Conservation (phyloP, 768 basidiomycete genomes). For the Mycena vulgaris region DNA sequence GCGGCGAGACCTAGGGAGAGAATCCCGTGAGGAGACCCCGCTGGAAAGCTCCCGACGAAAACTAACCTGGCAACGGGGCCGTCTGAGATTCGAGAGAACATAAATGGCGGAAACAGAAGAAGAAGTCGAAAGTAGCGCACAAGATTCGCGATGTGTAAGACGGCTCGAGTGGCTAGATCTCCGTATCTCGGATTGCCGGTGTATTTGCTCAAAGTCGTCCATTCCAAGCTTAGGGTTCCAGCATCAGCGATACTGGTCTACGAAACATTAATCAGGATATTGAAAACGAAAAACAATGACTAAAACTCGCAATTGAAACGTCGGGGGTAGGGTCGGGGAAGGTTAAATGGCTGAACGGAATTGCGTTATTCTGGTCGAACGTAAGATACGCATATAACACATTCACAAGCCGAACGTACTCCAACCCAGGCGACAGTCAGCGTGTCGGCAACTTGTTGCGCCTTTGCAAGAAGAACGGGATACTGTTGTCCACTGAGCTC, state of each 20-base stretch:
- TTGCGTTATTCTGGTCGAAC: slow-evolving; percentile 51
- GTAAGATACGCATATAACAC: not conserved
- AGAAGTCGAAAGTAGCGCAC: slow-evolving; percentile 48
- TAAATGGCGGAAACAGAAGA: not conserved
- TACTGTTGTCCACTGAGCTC: slow-evolving; percentile 73
- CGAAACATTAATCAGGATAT: not conserved
- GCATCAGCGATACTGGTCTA: slow-evolving; percentile 70
- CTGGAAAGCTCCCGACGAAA: not conserved
- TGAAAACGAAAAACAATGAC: not conserved
- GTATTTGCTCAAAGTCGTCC: slow-evolving; percentile 67
- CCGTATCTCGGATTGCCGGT: slow-evolving; percentile 75
- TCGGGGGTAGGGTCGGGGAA: slow-evolving; percentile 46
- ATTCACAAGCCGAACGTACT: not conserved
- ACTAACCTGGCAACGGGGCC: not conserved
- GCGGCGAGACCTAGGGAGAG: slow-evolving; percentile 65
- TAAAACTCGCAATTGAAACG: not conserved
- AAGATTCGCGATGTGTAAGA: slow-evolving; percentile 64
- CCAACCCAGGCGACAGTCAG: slow-evolving; percentile 73
- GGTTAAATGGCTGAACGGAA: slow-evolving; percentile 60
- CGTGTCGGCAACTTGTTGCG: slow-evolving; percentile 75
- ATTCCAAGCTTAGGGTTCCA: slow-evolving; percentile 70
- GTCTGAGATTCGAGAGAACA: not conserved
- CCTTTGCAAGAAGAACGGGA: slow-evolving; percentile 70
- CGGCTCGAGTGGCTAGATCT: slow-evolving; percentile 65
- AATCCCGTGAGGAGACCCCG: too few species aligned